These are phyloP conservation scores for Saccharomyces uvarum DNA, from an alignment of 1,139 yeast genomes.

Conservation along the genomic window DNA sequence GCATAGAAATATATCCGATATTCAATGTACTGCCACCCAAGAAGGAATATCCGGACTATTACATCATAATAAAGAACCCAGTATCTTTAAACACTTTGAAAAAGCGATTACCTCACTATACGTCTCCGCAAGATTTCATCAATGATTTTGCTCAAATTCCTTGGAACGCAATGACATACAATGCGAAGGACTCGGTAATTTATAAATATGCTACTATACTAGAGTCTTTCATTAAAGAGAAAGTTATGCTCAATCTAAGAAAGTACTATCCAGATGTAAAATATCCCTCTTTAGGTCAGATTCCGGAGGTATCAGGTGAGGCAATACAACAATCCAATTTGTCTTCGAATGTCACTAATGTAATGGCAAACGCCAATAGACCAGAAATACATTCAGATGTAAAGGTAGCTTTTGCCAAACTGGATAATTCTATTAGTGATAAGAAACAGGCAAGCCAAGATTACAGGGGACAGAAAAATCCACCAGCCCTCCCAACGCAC, in stretches of 20 bases:
- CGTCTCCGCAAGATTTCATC: constrained; percentile 59
- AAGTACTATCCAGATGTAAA: constrained; percentile 39
- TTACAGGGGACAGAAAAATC: neutral
- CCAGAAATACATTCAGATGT: neutral
- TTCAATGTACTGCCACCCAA: constrained; percentile 48
- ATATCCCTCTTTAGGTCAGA: constrained; percentile 69
- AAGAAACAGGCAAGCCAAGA: neutral
- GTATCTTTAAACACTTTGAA: constrained; percentile 66
- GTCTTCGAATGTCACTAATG: constrained; percentile 7
- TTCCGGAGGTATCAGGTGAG: constrained; percentile 44
- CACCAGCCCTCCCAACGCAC: neutral
- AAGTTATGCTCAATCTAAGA: constrained; percentile 45
- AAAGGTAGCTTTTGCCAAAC: neutral
- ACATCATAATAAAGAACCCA: constrained; percentile 57
- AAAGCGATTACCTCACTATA: constrained; percentile 42
- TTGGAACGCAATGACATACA: constrained; percentile 84
- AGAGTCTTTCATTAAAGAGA: constrained; percentile 51
- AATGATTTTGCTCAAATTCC: constrained; percentile 74
- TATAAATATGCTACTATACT: constrained; percentile 66
- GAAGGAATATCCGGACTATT: constrained; percentile 62
- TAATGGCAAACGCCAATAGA: constrained; percentile 2
- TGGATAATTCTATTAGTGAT: neutral
- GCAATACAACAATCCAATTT: constrained; percentile 5
- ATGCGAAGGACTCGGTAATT: constrained; percentile 59
- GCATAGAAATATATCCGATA: constrained; percentile 38